Evolutionary conservation across 805 yeast genomes (phyloP), one percentile per base, ranked within the genome.

Genomic region (Candida golubevii): DNA sequence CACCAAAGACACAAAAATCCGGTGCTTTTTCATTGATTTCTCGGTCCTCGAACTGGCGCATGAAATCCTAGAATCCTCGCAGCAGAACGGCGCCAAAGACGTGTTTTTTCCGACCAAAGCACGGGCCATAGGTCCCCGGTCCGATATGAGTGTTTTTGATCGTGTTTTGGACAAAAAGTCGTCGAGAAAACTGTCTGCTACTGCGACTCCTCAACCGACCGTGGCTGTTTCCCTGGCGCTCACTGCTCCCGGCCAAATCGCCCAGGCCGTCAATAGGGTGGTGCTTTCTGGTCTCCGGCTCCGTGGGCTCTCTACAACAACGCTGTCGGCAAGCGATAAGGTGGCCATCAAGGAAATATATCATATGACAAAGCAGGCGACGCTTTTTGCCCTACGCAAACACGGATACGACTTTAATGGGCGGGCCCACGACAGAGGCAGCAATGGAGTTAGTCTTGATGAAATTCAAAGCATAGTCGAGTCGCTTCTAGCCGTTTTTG

Each of bases 201-300:
- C 36, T 11, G 26, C 42, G 12, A 35, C 41, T 7, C 48, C 49
- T 13, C 53, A 26, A n/a, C 35, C 43, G 23, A 44, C 28, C 32
- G 41, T 35, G 30, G 35, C 41, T 4, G 43, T 47, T 36, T 38
- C 46, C 5, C 40, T 55, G 18, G 56, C 61, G 1, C 46, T 57
- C 9, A 56, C 51, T 10, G 55, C 62, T 32, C 52, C 54, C 23
- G 70, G 63, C 26, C 70, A 69, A 39, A 54, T 66, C 32, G 55
- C 62, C 38, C 65, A 56, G 45, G 64, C 66, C 11, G 53, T 69
- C 26, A 61, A 56, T 42, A 64, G 66, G 46, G 51, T 69, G 8
- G 61, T 69, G 12, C 55, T 65, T n/a, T 67, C 74, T 13, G 76
- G 75, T 8, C 55, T 71, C 15, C 57, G 76, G 42, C 60, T 71